Evolutionary conservation across 1,284 basidiomycete genomes (phyloP).

Genomic region (Porodaedalea pini): DNA sequence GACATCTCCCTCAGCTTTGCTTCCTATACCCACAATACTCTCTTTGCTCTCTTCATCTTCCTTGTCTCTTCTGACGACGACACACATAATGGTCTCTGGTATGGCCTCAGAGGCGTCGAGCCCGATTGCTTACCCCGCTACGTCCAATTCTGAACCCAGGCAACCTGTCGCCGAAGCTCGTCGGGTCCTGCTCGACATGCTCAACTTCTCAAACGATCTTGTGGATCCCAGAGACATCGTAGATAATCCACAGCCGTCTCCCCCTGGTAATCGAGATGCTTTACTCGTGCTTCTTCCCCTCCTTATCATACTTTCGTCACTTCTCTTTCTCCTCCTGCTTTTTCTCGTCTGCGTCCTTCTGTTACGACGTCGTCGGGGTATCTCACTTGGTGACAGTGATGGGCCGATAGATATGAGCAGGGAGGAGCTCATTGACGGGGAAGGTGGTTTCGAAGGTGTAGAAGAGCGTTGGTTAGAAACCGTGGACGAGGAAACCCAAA

Average conservation of each 20-base stretch:
- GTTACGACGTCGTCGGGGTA: slow-evolving; percentile 76
- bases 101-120: not conserved
- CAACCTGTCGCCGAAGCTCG: slow-evolving; percentile 9
- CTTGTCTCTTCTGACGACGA: not conserved
- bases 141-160: not conserved
- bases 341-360: slow-evolving; percentile 87
- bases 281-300: slow-evolving; percentile 85
- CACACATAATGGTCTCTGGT: slow-evolving; percentile 7
- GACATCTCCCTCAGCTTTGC: slow-evolving; percentile 3
- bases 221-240: slow-evolving; percentile 17
- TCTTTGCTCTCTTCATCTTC: slow-evolving; percentile 6
- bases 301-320: slow-evolving; percentile 87
- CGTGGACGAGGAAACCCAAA: slow-evolving; percentile 62
- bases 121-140: slow-evolving; percentile 1
- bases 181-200: slow-evolving; percentile 7
- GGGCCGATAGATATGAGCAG: slow-evolving; percentile 92
- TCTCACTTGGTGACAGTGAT: slow-evolving; percentile 81
- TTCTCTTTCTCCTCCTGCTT: slow-evolving; percentile 87
- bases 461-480: slow-evolving; percentile 93
- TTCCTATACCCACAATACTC: slow-evolving; percentile 1
- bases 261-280: slow-evolving; percentile 39
- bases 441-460: slow-evolving; percentile 88
- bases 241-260: slow-evolving; percentile 13
- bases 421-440: slow-evolving; percentile 84
- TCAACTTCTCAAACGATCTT: slow-evolving; percentile 9